Evolutionary conservation across 805 yeast species (phyloP).

Genomic region (Wickerhamomyces pijperi): DNA sequence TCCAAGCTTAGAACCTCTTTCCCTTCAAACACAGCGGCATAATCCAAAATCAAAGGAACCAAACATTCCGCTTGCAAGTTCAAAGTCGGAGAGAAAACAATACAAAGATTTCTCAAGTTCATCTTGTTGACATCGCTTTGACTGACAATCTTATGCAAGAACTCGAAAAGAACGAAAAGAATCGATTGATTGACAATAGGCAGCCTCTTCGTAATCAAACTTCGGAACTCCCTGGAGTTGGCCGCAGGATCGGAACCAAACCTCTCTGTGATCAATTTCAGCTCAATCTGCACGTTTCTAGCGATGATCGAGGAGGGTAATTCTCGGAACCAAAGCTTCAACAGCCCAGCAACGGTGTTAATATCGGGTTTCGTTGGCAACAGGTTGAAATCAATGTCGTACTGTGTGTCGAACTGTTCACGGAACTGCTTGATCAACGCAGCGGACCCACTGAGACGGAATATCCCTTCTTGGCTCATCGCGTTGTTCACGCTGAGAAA

Average conservation of each 20-base stretch:
- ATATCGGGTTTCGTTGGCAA: slow-evolving; percentile 43
- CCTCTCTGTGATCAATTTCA: slow-evolving; percentile 24
- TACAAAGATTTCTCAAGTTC: slow-evolving; percentile 70
- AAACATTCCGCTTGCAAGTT: slow-evolving; percentile 54
- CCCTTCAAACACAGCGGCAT: slow-evolving; percentile 46
- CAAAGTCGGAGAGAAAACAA: slow-evolving; percentile 75
- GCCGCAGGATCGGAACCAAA: slow-evolving; percentile 21
- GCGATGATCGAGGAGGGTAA: slow-evolving; percentile 64
- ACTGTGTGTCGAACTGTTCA: slow-evolving; percentile 52
- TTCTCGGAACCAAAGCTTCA: slow-evolving; percentile 74
- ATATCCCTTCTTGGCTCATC: slow-evolving; percentile 80
- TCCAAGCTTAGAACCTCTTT: neutral
- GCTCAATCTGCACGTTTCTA: slow-evolving; percentile 29
- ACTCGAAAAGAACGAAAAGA: slow-evolving; percentile 53
- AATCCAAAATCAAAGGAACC: slow-evolving; percentile 50
- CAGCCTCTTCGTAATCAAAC: slow-evolving; percentile 23
- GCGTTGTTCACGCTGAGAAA: slow-evolving; percentile 59
- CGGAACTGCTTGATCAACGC: slow-evolving; percentile 60
- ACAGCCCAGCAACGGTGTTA: slow-evolving; percentile 77
- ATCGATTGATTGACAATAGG: slow-evolving; percentile 49
- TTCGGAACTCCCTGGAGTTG: slow-evolving; percentile 17
- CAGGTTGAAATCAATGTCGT: slow-evolving; percentile 55
- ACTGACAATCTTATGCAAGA: slow-evolving; percentile 52
- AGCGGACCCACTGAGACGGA: slow-evolving; percentile 83
- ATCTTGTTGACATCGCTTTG: slow-evolving; percentile 62